Conservation (phyloP, 2,329 filamentous ascomycete species). For the Fusarium continuum region DNA sequence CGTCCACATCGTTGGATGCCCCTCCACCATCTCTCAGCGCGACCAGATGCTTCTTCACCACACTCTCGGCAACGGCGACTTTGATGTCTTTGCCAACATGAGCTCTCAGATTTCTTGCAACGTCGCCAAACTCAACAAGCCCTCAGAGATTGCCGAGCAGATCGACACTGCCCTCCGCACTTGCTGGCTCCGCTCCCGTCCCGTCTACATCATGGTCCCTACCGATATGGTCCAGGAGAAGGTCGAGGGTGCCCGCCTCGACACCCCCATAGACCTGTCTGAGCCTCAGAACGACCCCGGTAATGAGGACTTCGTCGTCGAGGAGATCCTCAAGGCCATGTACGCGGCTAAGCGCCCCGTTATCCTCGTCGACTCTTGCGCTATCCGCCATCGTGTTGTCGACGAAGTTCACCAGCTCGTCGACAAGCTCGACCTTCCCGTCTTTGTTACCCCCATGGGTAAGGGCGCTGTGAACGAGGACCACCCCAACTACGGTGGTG, state of each 20-base stretch:
- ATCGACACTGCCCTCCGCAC: conserved; percentile 81
- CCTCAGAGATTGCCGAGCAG: conserved; percentile 73
- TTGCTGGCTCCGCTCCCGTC: conserved; percentile 77
- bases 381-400: conserved; percentile 78
- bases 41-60: conserved; percentile 67
- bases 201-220: conserved; percentile 85
- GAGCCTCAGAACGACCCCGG: conserved; percentile 73
- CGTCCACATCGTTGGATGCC: conserved; percentile 71
- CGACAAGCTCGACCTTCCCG: conserved; percentile 77
- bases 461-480: conserved; percentile 85
- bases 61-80: conserved; percentile 81
- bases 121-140: conserved; percentile 74
- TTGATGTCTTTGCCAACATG: conserved; percentile 85
- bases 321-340: conserved; percentile 78
- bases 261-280: conserved; percentile 73
- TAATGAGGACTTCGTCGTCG: conserved; percentile 83
- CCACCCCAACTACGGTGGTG: conserved; percentile 79
- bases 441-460: conserved; percentile 91
- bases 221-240: conserved; percentile 82
- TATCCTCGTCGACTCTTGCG: conserved; percentile 84
- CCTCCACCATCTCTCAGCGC: conserved; percentile 58
- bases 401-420: conserved; percentile 78
- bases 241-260: conserved; percentile 76
- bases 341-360: conserved; percentile 77
- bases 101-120: conserved; percentile 75